Evolutionary conservation across 257 asterid genomes (phyloP).

Genomic region (Ilex asprella): DNA sequence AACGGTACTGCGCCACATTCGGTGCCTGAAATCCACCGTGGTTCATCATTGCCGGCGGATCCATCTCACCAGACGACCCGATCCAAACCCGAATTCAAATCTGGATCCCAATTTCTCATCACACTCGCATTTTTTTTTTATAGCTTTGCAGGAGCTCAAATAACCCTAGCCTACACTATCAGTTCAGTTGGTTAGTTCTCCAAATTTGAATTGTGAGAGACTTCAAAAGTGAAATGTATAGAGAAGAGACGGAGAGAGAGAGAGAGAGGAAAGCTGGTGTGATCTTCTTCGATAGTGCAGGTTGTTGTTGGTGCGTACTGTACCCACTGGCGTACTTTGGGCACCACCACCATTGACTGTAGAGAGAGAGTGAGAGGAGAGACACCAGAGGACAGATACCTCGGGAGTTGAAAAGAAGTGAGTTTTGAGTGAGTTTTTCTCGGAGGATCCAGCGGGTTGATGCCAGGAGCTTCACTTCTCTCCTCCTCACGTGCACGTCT

Average conservation of each 20-base stretch:
- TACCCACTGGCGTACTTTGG: constrained; percentile 38
- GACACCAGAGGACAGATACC: constrained; percentile 4
- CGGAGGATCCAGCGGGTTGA: constrained; percentile 41
- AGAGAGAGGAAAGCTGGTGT: constrained; percentile 14
- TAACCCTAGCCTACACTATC: too few species aligned
- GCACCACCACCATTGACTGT: constrained; percentile 19
- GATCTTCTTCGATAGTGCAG: constrained; percentile 8
- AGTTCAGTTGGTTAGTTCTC: too few species aligned
- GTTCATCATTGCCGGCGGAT: constrained; percentile 46
- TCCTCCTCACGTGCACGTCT: too few species aligned
- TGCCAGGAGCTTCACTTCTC: constrained; percentile 9
- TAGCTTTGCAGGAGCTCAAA: too few species aligned
- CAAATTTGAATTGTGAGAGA: too few species aligned
- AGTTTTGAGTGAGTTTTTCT: constrained; percentile 46
- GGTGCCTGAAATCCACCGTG: constrained; percentile 17
- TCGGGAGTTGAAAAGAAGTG: constrained; percentile 44
- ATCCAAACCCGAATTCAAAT: constrained; percentile 6
- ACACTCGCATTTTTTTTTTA: too few species aligned
- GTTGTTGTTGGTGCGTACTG: constrained; percentile 41
- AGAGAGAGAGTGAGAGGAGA: constrained; percentile 20
- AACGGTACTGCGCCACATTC: background rate
- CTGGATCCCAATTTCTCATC: too few species aligned
- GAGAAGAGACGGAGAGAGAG: background rate
- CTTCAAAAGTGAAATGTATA: constrained; percentile 1
- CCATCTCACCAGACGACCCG: constrained; percentile 24